A percentile compares a stretch with the other conserved stretches of the same genome.
phyloP scores from a whole-genome alignment of 305 asterid species.

The Vinca major region DNA sequence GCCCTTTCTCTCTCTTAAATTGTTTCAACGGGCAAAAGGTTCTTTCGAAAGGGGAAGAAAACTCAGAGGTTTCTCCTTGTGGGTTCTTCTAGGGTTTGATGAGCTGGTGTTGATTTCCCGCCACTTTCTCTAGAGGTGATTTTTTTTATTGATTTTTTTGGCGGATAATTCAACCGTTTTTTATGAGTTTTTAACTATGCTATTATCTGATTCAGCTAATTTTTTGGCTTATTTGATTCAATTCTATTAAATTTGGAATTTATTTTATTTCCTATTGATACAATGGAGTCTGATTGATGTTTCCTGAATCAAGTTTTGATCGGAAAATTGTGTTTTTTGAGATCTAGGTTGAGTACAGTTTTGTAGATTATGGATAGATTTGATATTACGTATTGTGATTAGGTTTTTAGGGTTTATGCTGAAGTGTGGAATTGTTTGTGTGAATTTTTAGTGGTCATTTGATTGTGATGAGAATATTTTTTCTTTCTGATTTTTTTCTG shows the following conservation, averaged over 20 bases:
- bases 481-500: no score
- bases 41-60: no score
- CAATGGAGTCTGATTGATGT: constrained; percentile 23
- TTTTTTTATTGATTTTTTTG: no score
- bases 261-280: constrained; percentile 10
- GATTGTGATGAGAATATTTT: not conserved
- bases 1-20: no score
- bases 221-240: constrained; percentile 21
- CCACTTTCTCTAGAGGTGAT: no score
- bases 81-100: no score
- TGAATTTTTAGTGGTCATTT: constrained; percentile 12
- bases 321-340: constrained; percentile 23
- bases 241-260: not conserved
- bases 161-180: no score
- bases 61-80: no score
- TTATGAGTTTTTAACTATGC: no score
- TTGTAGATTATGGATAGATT: constrained; percentile 12
- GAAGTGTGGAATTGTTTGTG: constrained; percentile 4
- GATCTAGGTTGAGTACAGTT: constrained; percentile 44
- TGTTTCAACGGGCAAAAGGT: no score
- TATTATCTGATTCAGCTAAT: no score
- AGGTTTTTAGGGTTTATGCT: constrained; percentile 19
- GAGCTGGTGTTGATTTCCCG: no score
- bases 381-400: constrained; percentile 10
- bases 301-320: constrained; percentile 21